phyloP scores from a whole-genome alignment of 768 basidiomycete species.

The Polyporus arcularius region DNA sequence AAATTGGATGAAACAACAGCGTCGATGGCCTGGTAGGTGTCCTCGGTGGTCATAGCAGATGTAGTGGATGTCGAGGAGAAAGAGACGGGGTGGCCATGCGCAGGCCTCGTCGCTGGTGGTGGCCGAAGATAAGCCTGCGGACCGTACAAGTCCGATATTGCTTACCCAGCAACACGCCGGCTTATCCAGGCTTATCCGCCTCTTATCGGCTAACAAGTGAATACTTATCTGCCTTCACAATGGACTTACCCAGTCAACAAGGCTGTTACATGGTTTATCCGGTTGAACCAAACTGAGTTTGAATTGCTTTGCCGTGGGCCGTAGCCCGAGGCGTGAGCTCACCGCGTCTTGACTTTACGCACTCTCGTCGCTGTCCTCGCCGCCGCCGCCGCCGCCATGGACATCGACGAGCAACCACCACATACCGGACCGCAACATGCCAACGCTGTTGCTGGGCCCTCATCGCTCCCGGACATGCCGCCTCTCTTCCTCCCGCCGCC shows the following conservation, averaged over 20 bases:
- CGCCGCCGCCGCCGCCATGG: constrained; percentile 25
- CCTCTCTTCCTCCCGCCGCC: constrained; percentile 31
- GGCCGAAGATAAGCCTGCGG: constrained; percentile 1
- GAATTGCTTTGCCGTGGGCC: constrained; percentile 12
- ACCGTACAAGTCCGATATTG: not conserved
- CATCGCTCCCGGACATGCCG: constrained; percentile 41
- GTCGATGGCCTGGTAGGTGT: constrained; percentile 26
- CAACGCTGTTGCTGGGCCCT: constrained; percentile 67
- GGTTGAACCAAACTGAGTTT: constrained; percentile 16
- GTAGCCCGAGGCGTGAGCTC: constrained; percentile 17
- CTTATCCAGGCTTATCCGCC: not conserved
- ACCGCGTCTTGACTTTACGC: constrained; percentile 12
- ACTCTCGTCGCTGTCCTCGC: constrained; percentile 14
- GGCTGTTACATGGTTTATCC: not conserved
- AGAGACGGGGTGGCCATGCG: not conserved
- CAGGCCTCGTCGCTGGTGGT: constrained; percentile 5
- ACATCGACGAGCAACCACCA: constrained; percentile 29
- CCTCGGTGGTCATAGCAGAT: constrained; percentile 15
- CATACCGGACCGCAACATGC: constrained; percentile 26
- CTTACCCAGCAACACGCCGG: not conserved
- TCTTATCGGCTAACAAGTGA: not conserved
- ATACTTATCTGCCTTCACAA: not conserved
- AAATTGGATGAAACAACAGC: constrained; percentile 27
- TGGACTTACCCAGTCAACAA: not conserved
- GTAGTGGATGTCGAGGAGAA: not conserved